Evolutionary conservation across 352 stramenopile genomes (phyloP).

Genomic region (Pythium brassicae): DNA sequence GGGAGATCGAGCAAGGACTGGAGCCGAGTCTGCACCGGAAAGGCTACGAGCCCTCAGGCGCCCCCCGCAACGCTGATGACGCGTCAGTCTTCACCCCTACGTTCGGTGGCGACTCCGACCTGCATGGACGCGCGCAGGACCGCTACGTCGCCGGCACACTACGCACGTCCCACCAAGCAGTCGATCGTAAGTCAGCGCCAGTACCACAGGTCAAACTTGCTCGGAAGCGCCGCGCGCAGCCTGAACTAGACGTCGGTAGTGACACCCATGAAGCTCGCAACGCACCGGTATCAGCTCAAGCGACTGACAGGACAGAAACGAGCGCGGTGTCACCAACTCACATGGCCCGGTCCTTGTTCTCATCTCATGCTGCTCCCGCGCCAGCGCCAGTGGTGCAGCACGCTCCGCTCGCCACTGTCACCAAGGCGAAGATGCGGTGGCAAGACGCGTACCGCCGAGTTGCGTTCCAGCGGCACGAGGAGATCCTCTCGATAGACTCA

Average conservation of each 20-base stretch:
- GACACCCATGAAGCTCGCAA: neutral
- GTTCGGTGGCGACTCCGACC: constrained; percentile 15
- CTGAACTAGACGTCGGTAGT: neutral
- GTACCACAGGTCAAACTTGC: neutral
- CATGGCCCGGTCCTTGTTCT: too few species aligned
- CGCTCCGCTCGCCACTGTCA: neutral
- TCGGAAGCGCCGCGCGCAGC: neutral
- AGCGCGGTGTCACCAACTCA: neutral
- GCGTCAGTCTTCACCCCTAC: constrained; percentile 9
- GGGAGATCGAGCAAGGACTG: constrained; percentile 42
- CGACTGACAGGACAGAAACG: neutral
- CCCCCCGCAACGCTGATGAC: neutral
- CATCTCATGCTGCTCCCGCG: neutral
- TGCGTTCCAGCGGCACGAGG: constrained; percentile 50
- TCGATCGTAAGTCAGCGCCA: neutral
- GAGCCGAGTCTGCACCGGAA: constrained; percentile 24
- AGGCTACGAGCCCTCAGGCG: constrained; percentile 7
- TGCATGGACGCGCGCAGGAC: neutral
- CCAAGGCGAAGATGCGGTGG: constrained; percentile 25
- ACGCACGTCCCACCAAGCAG: neutral
- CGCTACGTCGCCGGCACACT: constrained; percentile 7
- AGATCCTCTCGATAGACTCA: constrained; percentile 51
- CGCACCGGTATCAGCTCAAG: neutral
- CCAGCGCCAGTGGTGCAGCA: constrained; percentile 1
- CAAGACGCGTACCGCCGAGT: constrained; percentile 34